Percentiles rank a stretch among this genome's conserved stretches.
phyloP scores from a whole-genome alignment of 2,329 filamentous ascomycete species.

The Podosphaera aphanis region DNA sequence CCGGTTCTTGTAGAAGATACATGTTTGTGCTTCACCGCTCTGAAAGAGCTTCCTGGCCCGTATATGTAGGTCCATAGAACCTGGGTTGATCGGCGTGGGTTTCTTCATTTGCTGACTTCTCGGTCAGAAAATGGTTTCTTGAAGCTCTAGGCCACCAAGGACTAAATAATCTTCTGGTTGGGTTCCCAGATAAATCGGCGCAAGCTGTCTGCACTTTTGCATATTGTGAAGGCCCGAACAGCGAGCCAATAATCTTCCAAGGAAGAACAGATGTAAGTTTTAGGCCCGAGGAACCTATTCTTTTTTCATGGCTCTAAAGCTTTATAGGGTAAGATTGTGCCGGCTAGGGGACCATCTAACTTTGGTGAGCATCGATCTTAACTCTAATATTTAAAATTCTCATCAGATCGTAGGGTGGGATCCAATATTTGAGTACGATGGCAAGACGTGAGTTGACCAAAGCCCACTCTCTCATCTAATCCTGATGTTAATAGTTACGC shows the following conservation, averaged over 20 bases:
- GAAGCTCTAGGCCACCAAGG: constrained; percentile 58
- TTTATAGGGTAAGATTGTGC: constrained; percentile 53
- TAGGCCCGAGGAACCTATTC: background rate
- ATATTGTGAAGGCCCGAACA: constrained; percentile 65
- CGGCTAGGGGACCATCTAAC: constrained; percentile 49
- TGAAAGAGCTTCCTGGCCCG: constrained; percentile 76
- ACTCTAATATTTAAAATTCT: constrained; percentile 1
- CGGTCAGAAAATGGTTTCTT: constrained; percentile 75
- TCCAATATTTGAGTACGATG: constrained; percentile 81
- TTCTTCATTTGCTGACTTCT: background rate
- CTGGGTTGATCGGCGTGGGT: background rate
- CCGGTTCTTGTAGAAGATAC: constrained; percentile 94
- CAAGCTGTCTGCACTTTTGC: constrained; percentile 92
- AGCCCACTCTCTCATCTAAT: background rate
- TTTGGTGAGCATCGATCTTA: constrained; percentile 41
- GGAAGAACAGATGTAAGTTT: constrained; percentile 52
- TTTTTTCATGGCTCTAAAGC: background rate
- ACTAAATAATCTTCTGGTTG: constrained; percentile 71
- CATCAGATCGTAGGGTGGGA: constrained; percentile 55
- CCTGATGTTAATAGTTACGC: constrained; percentile 36
- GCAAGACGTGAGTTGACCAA: constrained; percentile 35
- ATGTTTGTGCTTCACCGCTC: constrained; percentile 73
- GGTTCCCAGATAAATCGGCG: constrained; percentile 74
- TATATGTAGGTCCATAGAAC: constrained; percentile 48
- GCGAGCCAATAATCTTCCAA: constrained; percentile 73